Conservation (phyloP, 176 grass and related monocot species). For the Metroxylon sagu region DNA sequence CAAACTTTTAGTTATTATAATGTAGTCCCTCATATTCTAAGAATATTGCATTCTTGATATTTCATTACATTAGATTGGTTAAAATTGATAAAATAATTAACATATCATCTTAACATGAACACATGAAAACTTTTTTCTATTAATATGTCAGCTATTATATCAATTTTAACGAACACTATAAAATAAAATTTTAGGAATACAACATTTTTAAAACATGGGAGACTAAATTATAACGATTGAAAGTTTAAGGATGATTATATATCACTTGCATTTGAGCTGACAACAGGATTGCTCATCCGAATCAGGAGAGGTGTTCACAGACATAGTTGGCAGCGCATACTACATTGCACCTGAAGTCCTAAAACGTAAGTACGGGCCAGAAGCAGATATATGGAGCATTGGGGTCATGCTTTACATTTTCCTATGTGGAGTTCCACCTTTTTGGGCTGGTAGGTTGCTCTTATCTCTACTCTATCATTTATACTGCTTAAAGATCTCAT, state of each 20-base stretch:
- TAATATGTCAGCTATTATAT: no score
- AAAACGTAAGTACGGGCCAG: constrained; percentile 11
- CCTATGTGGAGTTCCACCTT: constrained; percentile 14
- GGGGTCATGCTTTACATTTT: constrained; percentile 23
- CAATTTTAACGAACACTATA: no score
- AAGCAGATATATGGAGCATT: constrained; percentile 21
- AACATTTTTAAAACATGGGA: no score
- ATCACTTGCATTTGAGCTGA: not conserved
- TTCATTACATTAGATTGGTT: no score
- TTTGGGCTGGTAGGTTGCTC: constrained; percentile 11
- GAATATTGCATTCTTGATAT: no score
- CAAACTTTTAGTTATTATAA: no score
- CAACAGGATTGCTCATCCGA: not conserved
- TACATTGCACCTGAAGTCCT: constrained; percentile 23
- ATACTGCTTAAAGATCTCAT: not conserved
- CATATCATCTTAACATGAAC: no score
- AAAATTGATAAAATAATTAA: no score
- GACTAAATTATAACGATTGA: not conserved
- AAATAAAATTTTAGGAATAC: no score
- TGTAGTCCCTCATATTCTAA: no score
- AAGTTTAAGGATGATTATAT: not conserved
- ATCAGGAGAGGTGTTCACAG: constrained; percentile 19
- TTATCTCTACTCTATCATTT: not conserved
- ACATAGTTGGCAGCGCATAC: constrained; percentile 20
- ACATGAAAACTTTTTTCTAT: no score